Percentiles rank a stretch among this genome's conserved stretches.
These are phyloP conservation scores for Vitis hybrid DNA, from an alignment of 177 flowering plant genomes.

Conservation along the genomic window DNA sequence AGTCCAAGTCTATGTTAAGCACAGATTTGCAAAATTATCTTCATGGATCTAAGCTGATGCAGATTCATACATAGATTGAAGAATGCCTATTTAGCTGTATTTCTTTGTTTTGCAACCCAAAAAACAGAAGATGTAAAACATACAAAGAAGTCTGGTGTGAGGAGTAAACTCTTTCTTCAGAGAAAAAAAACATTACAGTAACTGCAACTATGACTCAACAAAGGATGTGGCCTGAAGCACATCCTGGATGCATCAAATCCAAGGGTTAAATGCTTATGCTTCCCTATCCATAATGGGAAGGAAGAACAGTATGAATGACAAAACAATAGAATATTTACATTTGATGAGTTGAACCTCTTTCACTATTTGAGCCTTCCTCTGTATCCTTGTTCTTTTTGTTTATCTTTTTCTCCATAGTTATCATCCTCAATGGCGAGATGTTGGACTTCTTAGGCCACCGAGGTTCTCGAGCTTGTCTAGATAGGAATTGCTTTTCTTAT, in stretches of 20 bases:
- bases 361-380: neutral
- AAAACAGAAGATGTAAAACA: neutral
- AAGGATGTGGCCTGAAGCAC: too few species aligned
- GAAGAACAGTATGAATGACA: slow-evolving; percentile 10
- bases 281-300: slow-evolving; percentile 19
- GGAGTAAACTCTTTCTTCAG: neutral
- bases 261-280: neutral
- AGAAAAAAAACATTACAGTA: neutral
- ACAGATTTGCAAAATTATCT: too few species aligned
- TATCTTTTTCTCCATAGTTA: neutral
- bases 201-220: neutral
- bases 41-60: too few species aligned
- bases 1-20: too few species aligned
- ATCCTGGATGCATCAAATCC: neutral
- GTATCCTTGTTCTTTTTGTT: neutral
- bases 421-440: slow-evolving; percentile 34
- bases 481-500: slow-evolving; percentile 31
- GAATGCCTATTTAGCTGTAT: too few species aligned
- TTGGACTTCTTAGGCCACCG: slow-evolving; percentile 45
- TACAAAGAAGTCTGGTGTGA: neutral
- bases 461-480: slow-evolving; percentile 43
- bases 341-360: neutral
- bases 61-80: too few species aligned
- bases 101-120: too few species aligned
- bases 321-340: neutral